Evolutionary conservation across 805 yeast genomes (phyloP), one percentile per base, ranked within the genome.

Genomic region (Candida manassasensis): DNA sequence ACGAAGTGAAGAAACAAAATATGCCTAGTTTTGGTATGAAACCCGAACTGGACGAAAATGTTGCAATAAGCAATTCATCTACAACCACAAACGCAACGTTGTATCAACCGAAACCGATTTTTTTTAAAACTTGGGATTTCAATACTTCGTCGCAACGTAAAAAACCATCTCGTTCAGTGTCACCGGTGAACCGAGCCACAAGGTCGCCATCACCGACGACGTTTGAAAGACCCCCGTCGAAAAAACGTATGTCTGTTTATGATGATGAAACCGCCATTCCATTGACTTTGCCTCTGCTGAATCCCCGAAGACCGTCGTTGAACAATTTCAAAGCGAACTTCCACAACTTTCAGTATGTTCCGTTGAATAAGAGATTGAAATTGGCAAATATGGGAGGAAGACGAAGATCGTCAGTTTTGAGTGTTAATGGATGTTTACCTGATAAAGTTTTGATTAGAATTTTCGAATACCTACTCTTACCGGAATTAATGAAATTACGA

Each of bases 401-500:
- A 38, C 61, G 85, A 36, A 60, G 79, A 36, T 76, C 85, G 0
- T 78, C 85, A 0, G 61, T 77, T 3, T 54, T 81, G 32, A 67
- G 71, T 15, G 66, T 71, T 30, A 49, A 52, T 22, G 79, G 82
- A 4, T 75, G 79, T 1, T 57, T 83, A 21, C 80, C 87, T 0
- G 89, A 82, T 52, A 59, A 73, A 13, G 51, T 81, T 4, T 57
- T 81, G 27, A 51, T 80, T 18, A 59, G 61, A 38, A 70, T 79
- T 1, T 80, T 84, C 43, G 68, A 68, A 27, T 61, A 61, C 38
- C 52, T 82, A 29, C 65, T 73, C 6, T 60, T 84, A 19, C 79
- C 78, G 1, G 73, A 70, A n/a, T 56, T 80, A 38, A 77, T 82
- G 83, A 73, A 68, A 45, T 45, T 77, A 42, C 62, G 82, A 36